phyloP scores from a whole-genome alignment of 1,139 yeast species.

The Nakaseomyces nivariensis region DNA sequence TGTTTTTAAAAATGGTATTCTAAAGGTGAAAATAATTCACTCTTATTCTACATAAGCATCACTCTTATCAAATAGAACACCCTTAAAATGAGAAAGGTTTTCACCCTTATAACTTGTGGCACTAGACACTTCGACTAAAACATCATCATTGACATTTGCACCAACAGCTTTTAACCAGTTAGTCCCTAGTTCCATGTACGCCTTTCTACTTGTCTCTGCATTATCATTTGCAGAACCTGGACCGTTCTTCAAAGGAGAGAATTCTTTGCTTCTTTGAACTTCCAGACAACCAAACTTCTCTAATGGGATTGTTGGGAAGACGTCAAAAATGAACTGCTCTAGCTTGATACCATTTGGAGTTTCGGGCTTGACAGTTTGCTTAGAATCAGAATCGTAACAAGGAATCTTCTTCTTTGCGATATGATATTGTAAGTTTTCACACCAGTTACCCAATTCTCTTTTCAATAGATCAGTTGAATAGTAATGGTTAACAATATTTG shows the following conservation, averaged over 20 bases:
- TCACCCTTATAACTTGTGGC: conserved; percentile 78
- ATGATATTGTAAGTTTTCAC: conserved; percentile 74
- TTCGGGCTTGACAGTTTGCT: conserved; percentile 47
- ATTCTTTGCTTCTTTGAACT: conserved; percentile 76
- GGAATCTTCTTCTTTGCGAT: conserved; percentile 88
- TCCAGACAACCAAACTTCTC: conserved; percentile 84
- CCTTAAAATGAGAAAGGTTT: conserved; percentile 54
- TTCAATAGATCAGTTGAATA: conserved; percentile 68
- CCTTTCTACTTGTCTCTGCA: conserved; percentile 69
- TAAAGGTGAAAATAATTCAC: too few relatives aligned
- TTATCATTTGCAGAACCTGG: conserved; percentile 74
- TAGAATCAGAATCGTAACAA: conserved; percentile 38
- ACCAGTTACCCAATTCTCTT: conserved; percentile 59
- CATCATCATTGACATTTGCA: conserved; percentile 43
- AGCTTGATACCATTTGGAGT: conserved; percentile 85
- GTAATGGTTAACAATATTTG: conserved; percentile 95
- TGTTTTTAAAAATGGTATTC: neutral
- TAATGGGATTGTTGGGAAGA: conserved; percentile 70
- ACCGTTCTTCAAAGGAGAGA: conserved; percentile 90
- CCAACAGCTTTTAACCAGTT: conserved; percentile 67
- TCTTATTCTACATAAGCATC: conserved; percentile 7
- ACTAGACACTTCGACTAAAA: conserved; percentile 69
- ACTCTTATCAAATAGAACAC: conserved; percentile 35
- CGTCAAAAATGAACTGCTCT: conserved; percentile 96
- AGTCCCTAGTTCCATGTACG: conserved; percentile 61